Conservation (phyloP, 2,329 filamentous ascomycete species). For the Exophiala oligosperma region DNA sequence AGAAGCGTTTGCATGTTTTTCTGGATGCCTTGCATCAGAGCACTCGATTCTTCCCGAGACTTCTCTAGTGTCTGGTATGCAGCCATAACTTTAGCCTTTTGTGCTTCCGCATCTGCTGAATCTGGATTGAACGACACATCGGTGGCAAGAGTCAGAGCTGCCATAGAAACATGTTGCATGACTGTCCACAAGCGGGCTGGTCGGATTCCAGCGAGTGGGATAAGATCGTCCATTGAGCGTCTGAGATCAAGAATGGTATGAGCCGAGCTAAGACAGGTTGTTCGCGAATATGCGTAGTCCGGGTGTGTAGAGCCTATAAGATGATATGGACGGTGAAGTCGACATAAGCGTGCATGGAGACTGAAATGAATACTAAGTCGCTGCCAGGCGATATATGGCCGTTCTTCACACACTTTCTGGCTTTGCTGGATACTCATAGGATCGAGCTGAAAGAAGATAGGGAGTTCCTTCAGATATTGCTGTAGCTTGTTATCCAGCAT, state of each 20-base stretch:
- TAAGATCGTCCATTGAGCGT: neutral
- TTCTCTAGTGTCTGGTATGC: neutral
- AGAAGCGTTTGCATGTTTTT: slow-evolving; percentile 2
- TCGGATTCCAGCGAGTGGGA: neutral
- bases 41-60: neutral
- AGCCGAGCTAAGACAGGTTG: neutral
- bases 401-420: neutral
- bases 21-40: neutral
- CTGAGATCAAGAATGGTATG: neutral
- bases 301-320: neutral
- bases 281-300: neutral
- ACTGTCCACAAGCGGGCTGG: neutral
- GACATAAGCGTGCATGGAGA: slow-evolving; percentile 2
- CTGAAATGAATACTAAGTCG: neutral
- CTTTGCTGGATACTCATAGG: slow-evolving; percentile 1
- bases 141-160: neutral
- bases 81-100: slow-evolving; percentile 1
- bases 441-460: slow-evolving; percentile 2
- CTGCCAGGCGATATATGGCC: slow-evolving; percentile 1
- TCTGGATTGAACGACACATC: slow-evolving; percentile 1
- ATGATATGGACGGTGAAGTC: slow-evolving; percentile 2
- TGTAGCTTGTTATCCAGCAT: neutral
- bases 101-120: neutral
- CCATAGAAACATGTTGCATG: slow-evolving; percentile 5
- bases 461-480: neutral